Conservation (phyloP, 306 rosid genomes). For the Lathyrus tuberosus region DNA sequence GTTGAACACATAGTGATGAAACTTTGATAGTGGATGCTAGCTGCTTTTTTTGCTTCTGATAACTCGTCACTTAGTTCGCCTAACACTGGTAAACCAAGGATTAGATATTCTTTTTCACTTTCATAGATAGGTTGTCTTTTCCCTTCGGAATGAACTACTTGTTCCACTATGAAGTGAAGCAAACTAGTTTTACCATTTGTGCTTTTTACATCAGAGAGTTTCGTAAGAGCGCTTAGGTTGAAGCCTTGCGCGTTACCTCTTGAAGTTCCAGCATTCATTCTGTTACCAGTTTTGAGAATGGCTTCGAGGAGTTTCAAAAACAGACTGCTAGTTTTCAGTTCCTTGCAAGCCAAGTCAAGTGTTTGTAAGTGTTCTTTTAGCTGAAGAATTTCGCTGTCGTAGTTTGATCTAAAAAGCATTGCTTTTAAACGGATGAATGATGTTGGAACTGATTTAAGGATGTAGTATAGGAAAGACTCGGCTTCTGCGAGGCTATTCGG, state of each 20-base stretch:
- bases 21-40: conserved; percentile 57
- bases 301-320: conserved; percentile 83
- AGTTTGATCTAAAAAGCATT: conserved; percentile 73
- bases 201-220: conserved; percentile 76
- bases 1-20: conserved; percentile 49
- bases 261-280: conserved; percentile 88
- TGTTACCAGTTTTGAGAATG: conserved; percentile 83
- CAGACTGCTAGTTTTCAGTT: conserved; percentile 58
- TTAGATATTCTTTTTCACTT: conserved; percentile 47
- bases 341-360: conserved; percentile 71
- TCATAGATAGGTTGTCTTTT: conserved; percentile 46
- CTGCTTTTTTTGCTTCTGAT: conserved; percentile 68
- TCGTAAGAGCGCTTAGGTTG: conserved; percentile 69
- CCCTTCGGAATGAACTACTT: conserved; percentile 82
- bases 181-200: conserved; percentile 75
- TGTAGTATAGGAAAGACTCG: conserved; percentile 72
- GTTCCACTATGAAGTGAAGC: conserved; percentile 80
- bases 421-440: conserved; percentile 68
- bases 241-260: conserved; percentile 87
- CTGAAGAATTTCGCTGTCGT: conserved; percentile 60
- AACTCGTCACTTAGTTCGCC: conserved; percentile 60
- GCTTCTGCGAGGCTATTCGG: conserved; percentile 69
- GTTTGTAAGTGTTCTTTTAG: conserved; percentile 62
- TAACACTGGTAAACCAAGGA: conserved; percentile 54
- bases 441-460: conserved; percentile 71